phyloP scores from a whole-genome alignment of 2,329 filamentous ascomycete genomes.

The Colletotrichum zoysiae region DNA sequence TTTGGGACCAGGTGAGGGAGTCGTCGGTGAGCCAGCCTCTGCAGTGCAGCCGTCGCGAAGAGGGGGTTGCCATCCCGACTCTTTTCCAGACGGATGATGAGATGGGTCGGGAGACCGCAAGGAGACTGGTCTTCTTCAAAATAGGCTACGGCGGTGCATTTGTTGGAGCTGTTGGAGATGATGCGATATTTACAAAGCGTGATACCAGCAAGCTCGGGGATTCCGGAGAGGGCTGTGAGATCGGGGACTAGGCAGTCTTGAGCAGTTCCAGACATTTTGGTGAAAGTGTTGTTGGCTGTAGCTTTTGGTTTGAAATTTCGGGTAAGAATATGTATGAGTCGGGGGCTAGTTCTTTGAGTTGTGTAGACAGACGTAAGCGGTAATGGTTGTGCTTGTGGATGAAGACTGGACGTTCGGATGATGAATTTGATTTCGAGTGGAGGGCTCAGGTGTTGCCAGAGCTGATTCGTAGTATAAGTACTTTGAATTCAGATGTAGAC shows the following conservation, averaged over 20 bases:
- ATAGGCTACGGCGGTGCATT: conserved; percentile 3
- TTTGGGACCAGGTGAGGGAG: conserved; percentile 19
- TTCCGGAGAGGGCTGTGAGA: background rate
- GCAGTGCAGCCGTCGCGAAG: conserved; percentile 8
- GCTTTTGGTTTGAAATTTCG: background rate
- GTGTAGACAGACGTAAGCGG: background rate
- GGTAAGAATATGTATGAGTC: background rate
- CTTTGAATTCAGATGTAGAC: rapidly evolving
- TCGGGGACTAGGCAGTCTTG: background rate
- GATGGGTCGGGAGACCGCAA: background rate
- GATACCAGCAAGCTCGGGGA: background rate
- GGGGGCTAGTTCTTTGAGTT: background rate
- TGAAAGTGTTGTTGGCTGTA: background rate
- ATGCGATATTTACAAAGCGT: background rate
- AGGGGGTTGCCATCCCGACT: background rate
- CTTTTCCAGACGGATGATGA: conserved; percentile 19
- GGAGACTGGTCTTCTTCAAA: conserved; percentile 20
- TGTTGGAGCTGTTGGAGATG: background rate
- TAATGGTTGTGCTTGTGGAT: background rate
- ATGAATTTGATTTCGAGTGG: background rate
- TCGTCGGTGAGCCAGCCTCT: conserved; percentile 14
- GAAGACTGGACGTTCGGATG: background rate
- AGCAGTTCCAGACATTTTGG: background rate
- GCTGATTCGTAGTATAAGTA: background rate
- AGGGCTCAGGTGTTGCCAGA: background rate